Evolutionary conservation across 2,329 filamentous ascomycete genomes (phyloP).

Genomic region (Diplocarpon mali): DNA sequence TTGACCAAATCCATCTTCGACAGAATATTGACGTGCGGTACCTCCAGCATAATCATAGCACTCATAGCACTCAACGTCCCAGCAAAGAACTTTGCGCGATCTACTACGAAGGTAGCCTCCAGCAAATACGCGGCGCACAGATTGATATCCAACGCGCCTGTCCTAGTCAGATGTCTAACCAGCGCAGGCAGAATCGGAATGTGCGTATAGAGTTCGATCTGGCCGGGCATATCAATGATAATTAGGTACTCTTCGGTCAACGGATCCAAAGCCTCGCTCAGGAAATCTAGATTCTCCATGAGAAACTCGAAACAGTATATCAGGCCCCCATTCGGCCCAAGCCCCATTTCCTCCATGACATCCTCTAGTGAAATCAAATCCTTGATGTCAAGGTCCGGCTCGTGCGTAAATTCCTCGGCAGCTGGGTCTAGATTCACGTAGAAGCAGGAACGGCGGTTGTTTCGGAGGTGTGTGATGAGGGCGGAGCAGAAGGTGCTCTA

Average conservation of each 20-base stretch:
- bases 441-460: conserved; percentile 86
- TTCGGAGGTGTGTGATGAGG: conserved; percentile 84
- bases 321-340: conserved; percentile 84
- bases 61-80: conserved; percentile 95
- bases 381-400: conserved; percentile 89
- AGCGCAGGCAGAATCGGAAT: conserved; percentile 83
- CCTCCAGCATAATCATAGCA: conserved; percentile 96
- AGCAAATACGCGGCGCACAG: conserved; percentile 91
- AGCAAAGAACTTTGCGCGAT: conserved; percentile 94
- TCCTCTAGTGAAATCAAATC: conserved; percentile 88
- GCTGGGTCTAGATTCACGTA: conserved; percentile 98
- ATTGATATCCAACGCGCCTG: conserved; percentile 75
- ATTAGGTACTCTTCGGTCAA: conserved; percentile 93
- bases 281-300: conserved; percentile 86
- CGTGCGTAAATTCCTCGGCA: conserved; percentile 82
- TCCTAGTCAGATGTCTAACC: conserved; percentile 67
- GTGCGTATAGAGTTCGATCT: conserved; percentile 98
- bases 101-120: conserved; percentile 90
- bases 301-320: conserved; percentile 97
- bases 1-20: conserved; percentile 98
- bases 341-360: conserved; percentile 88
- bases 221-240: conserved; percentile 96
- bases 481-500: conserved; percentile 89
- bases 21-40: conserved; percentile 91
- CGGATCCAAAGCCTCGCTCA: conserved; percentile 73